Conservation (phyloP, 495 filamentous ascomycete species). For the Penicillium daleae region DNA sequence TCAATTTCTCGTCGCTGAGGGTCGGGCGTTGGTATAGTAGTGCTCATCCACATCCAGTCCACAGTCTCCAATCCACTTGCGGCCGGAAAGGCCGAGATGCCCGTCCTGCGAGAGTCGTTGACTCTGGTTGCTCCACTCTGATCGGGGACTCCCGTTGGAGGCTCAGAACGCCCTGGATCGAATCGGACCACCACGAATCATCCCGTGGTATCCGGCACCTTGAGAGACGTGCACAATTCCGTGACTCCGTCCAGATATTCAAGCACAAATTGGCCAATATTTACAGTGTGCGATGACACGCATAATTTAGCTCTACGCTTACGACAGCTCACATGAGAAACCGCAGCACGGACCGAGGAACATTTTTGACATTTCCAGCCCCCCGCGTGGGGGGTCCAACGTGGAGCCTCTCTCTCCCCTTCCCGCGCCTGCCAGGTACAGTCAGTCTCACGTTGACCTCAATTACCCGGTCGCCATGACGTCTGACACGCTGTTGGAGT, state of each 20-base stretch:
- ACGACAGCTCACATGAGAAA: constrained; percentile 4
- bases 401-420: neutral
- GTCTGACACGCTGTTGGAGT: constrained; percentile 11
- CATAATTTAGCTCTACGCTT: neutral
- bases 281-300: neutral
- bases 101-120: neutral
- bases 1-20: neutral
- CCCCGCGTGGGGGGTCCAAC: neutral
- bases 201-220: neutral
- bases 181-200: neutral
- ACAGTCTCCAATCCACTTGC: neutral
- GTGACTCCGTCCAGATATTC: neutral
- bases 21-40: constrained; percentile 3
- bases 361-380: neutral
- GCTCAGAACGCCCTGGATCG: neutral
- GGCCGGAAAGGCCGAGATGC: neutral
- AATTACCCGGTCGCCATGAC: constrained; percentile 14
- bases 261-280: too few species aligned
- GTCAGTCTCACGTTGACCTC: neutral
- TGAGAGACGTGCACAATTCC: neutral
- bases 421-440: constrained; percentile 1
- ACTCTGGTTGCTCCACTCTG: neutral
- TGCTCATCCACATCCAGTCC: too few species aligned
- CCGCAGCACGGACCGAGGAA: neutral
- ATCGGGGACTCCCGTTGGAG: constrained; percentile 10